Evolutionary conservation across 2,329 filamentous ascomycete genomes (phyloP), one percentile per base, ranked within the genome.

Genomic region (Diaporthe velutina): DNA sequence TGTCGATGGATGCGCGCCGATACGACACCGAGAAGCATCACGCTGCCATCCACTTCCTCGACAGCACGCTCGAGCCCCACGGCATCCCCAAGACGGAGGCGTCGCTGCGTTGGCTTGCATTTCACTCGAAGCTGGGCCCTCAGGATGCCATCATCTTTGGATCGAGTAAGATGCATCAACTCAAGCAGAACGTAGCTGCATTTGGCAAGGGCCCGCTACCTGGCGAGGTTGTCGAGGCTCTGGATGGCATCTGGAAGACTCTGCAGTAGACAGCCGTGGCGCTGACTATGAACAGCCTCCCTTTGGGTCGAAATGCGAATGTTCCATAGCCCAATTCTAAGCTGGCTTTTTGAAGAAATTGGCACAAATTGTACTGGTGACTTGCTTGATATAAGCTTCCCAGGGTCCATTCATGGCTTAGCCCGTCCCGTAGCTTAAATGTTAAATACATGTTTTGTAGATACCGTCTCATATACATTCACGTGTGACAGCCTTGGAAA

Each of bases 271-370:
- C 19, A 25, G 10, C 19, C 30, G 25, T 25, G 52, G n/a, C 50
- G n/a, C 50, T 52, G 50, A 25, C 12, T 8, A 52, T 28, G 50
- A 52, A 28, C n/a, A 80, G 89, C 91, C 4, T 85, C 95, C 17
- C 13, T 7, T 45, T 45, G 42, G 42, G 15, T 40, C 2, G 15
- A 7, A 15, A 15, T 45, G 15, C 15, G 17, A 17, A 45, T 45
- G 0, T 45, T 22, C 17, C 15, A 45, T 45, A 45, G 42, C 42
- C 19, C 17, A 45, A 19, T 45, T 19, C 42, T 45, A 45, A 19
- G 1, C 17, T 45, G 42, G 19, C 13, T 17, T 17, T 6, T 22
- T 45, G 13, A 15, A 15, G 6, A 17, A 45, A 17, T 17, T 45
- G 42, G 17, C 42, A 45, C 40, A 45, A 45, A 45, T 15, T 1